Base-by-base conservation (phyloP, 305 asterid species). In the Solanum hybrid region DNA sequence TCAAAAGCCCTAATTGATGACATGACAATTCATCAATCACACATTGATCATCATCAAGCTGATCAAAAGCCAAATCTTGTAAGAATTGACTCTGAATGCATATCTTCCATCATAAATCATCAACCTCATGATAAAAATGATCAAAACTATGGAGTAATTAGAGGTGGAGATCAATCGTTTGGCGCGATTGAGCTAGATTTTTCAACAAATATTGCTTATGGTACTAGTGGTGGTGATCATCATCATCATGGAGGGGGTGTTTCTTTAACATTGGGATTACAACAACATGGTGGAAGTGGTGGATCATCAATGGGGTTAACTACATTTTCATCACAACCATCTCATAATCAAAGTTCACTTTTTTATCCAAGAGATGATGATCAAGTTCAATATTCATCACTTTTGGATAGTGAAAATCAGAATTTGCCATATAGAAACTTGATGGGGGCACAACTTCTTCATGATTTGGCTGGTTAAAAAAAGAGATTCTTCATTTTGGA, bases 381-480 rank as follows among this genome's bases (percentile, higher is more conserved):
- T 3, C 92, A 95, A 80, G 96, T 91, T 72, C 96, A 90, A 89
- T 96, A 94, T 91, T 93, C 99, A 85, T 94, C 99, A 85, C 92
- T 96, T 2, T 33, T 97, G 96, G 99, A 96, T 1, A 91, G 94
- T 33, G 99, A 96, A 90, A 92, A 82, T 38, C 99, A 97, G 94
- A 95, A 89, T 38, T 87, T 95, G 95, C 99, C 97, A 3, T 95
- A 95, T 70, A 92, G 99, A 93, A 96, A 95, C 88, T 87, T 97
- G 96, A 95, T 96, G 98, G 99, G 98, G 8, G 98, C 99, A 51
- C 99, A 96, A 92, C 73, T 96, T 93, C 98, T 97, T 32, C 98
- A 93, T 90, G 99, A 97, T 92, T 92, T 97, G 91, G 98, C 98
- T 79, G 98, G 98, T n/a, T 95, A 92, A 31, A 27, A 68, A 79